A percentile compares a stretch with the other conserved stretches of the same genome.
Evolutionary conservation across 1,284 basidiomycete species (phyloP).

Genomic region (Austropuccinia psidii): DNA sequence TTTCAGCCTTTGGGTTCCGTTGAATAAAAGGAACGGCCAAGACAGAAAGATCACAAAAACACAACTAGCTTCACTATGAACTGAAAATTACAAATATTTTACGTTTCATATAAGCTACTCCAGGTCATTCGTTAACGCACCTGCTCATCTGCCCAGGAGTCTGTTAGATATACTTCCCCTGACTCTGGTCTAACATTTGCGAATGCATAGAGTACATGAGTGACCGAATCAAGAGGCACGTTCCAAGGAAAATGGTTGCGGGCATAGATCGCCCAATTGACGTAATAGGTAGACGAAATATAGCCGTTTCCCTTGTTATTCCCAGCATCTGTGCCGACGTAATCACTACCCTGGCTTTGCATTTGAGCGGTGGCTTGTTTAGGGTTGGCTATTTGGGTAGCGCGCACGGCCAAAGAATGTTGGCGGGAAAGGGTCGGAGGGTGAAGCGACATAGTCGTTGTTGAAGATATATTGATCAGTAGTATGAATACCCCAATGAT

Average conservation of each 20-base stretch:
- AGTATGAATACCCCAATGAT: no score
- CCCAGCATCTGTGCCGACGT: background rate
- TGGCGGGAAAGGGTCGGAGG: no score
- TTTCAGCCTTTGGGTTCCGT: background rate
- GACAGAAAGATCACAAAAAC: background rate
- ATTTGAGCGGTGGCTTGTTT: background rate
- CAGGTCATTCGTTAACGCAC: no score
- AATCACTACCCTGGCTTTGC: background rate
- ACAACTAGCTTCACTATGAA: no score
- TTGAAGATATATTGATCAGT: no score
- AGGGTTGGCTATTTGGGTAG: no score
- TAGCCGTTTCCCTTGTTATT: conserved; percentile 7
- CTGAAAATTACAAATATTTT: background rate
- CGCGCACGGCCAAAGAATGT: no score
- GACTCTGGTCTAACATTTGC: conserved; percentile 46
- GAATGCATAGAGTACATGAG: conserved; percentile 48
- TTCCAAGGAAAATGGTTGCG: conserved; percentile 44
- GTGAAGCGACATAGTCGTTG: no score
- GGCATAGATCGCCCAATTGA: conserved; percentile 47
- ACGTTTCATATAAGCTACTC: no score
- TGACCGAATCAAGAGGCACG: conserved; percentile 42
- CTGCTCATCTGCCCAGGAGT: conserved; percentile 46
- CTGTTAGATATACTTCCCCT: conserved; percentile 46
- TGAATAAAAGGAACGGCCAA: background rate
- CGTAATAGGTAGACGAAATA: conserved; percentile 39